A percentile compares a stretch with the other conserved stretches of the same genome.
Conservation (phyloP, 2,329 filamentous ascomycete genomes). For the Aaosphaeria pasadenensis region DNA sequence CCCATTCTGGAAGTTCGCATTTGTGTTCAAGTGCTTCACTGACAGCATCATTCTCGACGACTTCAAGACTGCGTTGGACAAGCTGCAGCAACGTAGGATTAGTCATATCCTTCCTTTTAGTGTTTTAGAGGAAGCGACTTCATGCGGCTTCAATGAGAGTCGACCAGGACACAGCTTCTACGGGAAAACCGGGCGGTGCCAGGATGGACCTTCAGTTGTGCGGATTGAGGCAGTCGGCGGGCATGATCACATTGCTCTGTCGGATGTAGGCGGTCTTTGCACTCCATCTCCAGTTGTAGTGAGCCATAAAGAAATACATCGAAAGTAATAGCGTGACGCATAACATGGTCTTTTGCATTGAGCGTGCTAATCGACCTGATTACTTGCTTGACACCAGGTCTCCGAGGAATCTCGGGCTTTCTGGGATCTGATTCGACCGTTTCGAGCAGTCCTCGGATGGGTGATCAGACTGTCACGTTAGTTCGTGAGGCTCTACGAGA, state of each 20-base stretch:
- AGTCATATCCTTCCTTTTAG: conserved; percentile 1
- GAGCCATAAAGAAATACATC: neutral
- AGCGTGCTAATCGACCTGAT: too few relatives aligned
- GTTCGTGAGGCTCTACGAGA: too few relatives aligned
- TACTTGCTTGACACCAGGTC: too few relatives aligned
- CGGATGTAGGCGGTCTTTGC: neutral
- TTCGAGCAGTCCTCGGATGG: too few relatives aligned
- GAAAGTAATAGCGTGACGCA: neutral
- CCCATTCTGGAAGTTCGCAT: conserved; percentile 59
- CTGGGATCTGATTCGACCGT: too few relatives aligned
- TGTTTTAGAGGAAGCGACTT: neutral
- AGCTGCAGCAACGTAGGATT: neutral
- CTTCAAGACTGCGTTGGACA: conserved; percentile 55
- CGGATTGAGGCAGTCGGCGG: neutral
- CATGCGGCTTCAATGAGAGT: neutral
- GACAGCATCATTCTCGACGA: conserved; percentile 63
- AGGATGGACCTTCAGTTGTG: neutral
- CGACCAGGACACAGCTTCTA: neutral
- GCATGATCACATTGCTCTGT: neutral
- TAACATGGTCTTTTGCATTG: too few relatives aligned
- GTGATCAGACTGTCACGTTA: too few relatives aligned
- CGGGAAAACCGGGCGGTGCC: neutral
- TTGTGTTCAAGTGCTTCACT: conserved; percentile 62
- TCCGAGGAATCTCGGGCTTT: too few relatives aligned
- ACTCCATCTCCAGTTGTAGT: neutral